phyloP scores from a whole-genome alignment of 2,329 filamentous ascomycete species.

The Diaporthe citri region DNA sequence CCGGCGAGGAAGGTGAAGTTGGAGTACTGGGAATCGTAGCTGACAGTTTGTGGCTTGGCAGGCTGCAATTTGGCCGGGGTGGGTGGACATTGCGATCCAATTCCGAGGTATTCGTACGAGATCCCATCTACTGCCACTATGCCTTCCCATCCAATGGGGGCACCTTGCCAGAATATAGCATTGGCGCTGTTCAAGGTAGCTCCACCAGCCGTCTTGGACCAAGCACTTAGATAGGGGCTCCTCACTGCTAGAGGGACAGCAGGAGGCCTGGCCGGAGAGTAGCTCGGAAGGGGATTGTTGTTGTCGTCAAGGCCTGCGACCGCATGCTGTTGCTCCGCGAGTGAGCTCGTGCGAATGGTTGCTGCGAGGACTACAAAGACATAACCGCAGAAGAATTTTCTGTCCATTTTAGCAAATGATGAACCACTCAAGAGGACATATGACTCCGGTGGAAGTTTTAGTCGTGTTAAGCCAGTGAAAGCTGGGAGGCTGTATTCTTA shows the following conservation, averaged over 20 bases:
- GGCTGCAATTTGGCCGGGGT: slow-evolving; percentile 44
- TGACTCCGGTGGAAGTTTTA: not conserved
- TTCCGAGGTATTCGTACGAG: slow-evolving; percentile 55
- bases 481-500: not conserved
- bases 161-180: slow-evolving; percentile 67
- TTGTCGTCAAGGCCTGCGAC: slow-evolving; percentile 26
- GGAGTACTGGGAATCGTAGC: slow-evolving; percentile 43
- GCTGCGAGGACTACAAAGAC: not conserved
- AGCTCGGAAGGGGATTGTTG: slow-evolving; percentile 42
- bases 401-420: slow-evolving; percentile 12
- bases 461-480: not conserved
- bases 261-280: slow-evolving; percentile 49
- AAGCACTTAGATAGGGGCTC: slow-evolving; percentile 67
- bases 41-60: slow-evolving; percentile 40
- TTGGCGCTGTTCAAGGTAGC: slow-evolving; percentile 73
- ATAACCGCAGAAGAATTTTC: not conserved
- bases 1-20: slow-evolving; percentile 46
- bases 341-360: not conserved
- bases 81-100: slow-evolving; percentile 57
- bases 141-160: slow-evolving; percentile 41
- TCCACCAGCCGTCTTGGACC: slow-evolving; percentile 73
- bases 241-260: slow-evolving; percentile 62
- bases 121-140: slow-evolving; percentile 45
- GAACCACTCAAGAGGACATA: not conserved
- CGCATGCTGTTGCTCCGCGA: slow-evolving; percentile 15